Evolutionary conservation across 352 stramenopile species (phyloP), one percentile per base, ranked within the genome.

Genomic region (Phytophthora fragariae): DNA sequence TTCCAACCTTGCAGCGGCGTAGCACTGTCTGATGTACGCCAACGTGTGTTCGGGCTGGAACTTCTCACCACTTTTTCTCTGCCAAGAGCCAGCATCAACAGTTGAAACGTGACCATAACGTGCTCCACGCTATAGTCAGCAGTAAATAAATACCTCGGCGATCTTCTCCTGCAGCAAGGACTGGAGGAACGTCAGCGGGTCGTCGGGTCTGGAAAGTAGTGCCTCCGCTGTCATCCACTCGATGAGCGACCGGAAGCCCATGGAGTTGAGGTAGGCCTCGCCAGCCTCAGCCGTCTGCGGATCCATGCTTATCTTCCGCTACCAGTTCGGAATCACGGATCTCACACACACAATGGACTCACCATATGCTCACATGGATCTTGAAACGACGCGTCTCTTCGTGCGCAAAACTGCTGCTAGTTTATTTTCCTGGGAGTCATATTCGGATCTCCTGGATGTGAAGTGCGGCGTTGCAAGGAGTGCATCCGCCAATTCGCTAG

Each of bases 171-270:
- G 86, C 15, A 95, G 67, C 46, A 97, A 79, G 12, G 85, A 78
- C 24, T 86, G 82, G 24, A 97, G 82, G 62, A 97, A 97, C 10
- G 72, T 77, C n/a, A 98, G 68, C 17, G 92, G 92, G 65, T 98
- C 92, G 19, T 97, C 88, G 0, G 92, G 91, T 50, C 91, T 82
- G 17, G 88, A 90, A 33, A 97, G 63, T 57, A 98, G 80, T 31
- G 89, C 82, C 59, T 98, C 92, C 1, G 92, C 92, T 29, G 92
- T 97, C 73, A 98, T 74, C 89, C 90, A 98, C 76, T 98, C 92
- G 67, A 97, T 94, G 50, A 98, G 82, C 53, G 90, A 95, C 56
- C 92, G 92, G 68, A 97, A 98, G 62, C 92, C 91, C 66, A 96
- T 92, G 15, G 79, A 81, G 59, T 94, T 93, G 68, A 98, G 83